Evolutionary conservation across 1,284 basidiomycete genomes (phyloP), one percentile per base, ranked within the genome.

Genomic region (Microbotryomycetes sp.): DNA sequence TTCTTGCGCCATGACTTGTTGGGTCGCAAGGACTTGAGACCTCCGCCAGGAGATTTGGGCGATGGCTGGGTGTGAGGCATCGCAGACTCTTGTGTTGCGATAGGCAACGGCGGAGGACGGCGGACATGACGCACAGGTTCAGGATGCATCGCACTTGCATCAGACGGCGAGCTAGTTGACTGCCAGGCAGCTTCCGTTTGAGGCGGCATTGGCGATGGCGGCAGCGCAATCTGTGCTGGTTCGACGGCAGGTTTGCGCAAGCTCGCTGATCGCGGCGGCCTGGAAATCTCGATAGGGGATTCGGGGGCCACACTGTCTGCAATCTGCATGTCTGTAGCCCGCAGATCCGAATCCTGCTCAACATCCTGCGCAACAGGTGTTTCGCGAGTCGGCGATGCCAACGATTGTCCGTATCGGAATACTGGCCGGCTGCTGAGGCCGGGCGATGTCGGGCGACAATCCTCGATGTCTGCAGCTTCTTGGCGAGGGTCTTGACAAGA

Each of bases 171-270:
- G n/a, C n/a, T 29, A 13, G 28, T 15, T n/a, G 24, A 26, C 11
- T n/a, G 50, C 9, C 7, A n/a, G n/a, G 29, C n/a, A 26, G 18
- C 26, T 27, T 52, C 27, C 18, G 9, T 24, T 4, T 52, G 50
- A 26, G 18, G 46, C 1, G 65, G 62, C 30, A 62, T 45, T 0
- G 62, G 65, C 6, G 65, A 67, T 0, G 62, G 57, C 2, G 65
- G 65, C 6, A 67, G 56, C 3, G 62, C 59, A 46, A 64, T 50
- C 16, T 57, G 45, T 4, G 29, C 30, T 16, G 56, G 52, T 27
- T 51, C 56, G 50, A 52, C 46, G n/a, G 28, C 56, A 4, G 41
- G 28, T 5, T 18, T 26, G 26, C 50, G 31, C 28, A 52, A 52
- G 31, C n/a, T 28, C n/a, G 46, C 29, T 9, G 56, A 52, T 13